Evolutionary conservation across 139 green algal species (phyloP).

Genomic region (Ulvella scutata): DNA sequence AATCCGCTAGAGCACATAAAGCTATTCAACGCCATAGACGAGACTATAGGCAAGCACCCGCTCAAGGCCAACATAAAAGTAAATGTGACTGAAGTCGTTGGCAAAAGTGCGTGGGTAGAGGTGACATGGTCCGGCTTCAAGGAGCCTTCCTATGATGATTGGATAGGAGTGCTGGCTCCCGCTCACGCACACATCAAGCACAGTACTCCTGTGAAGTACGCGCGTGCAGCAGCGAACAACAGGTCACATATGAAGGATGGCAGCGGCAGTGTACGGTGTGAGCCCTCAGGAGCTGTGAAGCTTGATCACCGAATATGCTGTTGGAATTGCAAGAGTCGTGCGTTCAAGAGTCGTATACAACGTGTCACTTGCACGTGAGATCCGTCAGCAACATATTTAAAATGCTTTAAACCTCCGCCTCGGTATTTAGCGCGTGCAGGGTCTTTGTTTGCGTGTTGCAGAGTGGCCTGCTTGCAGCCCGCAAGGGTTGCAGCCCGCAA

Average conservation of each 20-base stretch:
- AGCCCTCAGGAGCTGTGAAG: too few species aligned
- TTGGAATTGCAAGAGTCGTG: too few species aligned
- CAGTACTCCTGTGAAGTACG: constrained; percentile 29
- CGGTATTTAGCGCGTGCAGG: neutral
- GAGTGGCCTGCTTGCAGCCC: neutral
- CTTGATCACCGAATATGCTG: too few species aligned
- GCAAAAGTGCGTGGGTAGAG: constrained; percentile 10
- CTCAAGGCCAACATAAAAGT: constrained; percentile 6
- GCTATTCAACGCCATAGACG: neutral
- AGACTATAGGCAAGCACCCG: neutral
- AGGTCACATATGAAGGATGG: constrained; percentile 13
- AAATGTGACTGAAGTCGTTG: neutral
- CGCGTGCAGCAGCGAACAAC: constrained; percentile 9
- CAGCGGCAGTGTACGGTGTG: constrained; percentile 14
- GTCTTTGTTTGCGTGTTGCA: neutral
- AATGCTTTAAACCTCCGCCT: neutral
- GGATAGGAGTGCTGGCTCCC: constrained; percentile 13
- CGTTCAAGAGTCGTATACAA: too few species aligned
- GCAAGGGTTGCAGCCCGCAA: too few species aligned
- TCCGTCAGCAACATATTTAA: neutral
- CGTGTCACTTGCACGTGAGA: neutral
- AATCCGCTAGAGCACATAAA: constrained; percentile 12
- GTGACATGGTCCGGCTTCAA: constrained; percentile 9
- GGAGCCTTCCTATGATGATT: constrained; percentile 15
- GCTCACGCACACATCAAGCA: constrained; percentile 10